Percentiles rank a stretch among this genome's conserved stretches.
Evolutionary conservation across 2,329 filamentous ascomycete genomes (phyloP).

Genomic region (Verticillium longisporum): DNA sequence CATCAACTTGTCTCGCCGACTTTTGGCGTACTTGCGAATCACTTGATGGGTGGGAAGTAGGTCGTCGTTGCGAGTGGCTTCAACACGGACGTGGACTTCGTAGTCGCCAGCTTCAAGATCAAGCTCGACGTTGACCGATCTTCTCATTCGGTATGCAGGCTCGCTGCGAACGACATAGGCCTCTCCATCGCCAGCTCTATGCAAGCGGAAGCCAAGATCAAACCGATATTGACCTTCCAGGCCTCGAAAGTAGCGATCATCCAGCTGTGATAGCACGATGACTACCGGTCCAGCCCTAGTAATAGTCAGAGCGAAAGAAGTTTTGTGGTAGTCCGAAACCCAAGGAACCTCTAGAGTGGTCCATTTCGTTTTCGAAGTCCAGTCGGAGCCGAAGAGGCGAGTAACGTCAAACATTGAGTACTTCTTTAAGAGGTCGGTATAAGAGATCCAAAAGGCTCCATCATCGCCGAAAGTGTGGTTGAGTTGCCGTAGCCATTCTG

Average conservation of each 20-base stretch:
- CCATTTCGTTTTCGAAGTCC: conserved; percentile 41
- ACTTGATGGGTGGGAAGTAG: conserved; percentile 56
- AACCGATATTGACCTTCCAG: conserved; percentile 51
- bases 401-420: conserved; percentile 38
- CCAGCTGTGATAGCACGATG: conserved; percentile 50
- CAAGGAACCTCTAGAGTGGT: conserved; percentile 48
- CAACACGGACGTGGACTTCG: conserved; percentile 67
- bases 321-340: conserved; percentile 48
- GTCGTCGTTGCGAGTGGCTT: conserved; percentile 51
- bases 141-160: conserved; percentile 53
- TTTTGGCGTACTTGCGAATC: conserved; percentile 56
- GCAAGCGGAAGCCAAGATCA: conserved; percentile 46
- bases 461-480: conserved; percentile 63
- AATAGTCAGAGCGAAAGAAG: conserved; percentile 44
- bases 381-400: conserved; percentile 42
- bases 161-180: conserved; percentile 47
- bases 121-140: conserved; percentile 72
- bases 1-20: conserved; percentile 63
- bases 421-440: conserved; percentile 34
- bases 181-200: conserved; percentile 40
- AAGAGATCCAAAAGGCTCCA: conserved; percentile 45
- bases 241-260: conserved; percentile 50
- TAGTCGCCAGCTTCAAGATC: conserved; percentile 70
- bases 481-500: conserved; percentile 63
- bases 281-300: conserved; percentile 42